Conservation (phyloP, 2,329 filamentous ascomycete genomes). For the Neofusicoccum umdonicola region DNA sequence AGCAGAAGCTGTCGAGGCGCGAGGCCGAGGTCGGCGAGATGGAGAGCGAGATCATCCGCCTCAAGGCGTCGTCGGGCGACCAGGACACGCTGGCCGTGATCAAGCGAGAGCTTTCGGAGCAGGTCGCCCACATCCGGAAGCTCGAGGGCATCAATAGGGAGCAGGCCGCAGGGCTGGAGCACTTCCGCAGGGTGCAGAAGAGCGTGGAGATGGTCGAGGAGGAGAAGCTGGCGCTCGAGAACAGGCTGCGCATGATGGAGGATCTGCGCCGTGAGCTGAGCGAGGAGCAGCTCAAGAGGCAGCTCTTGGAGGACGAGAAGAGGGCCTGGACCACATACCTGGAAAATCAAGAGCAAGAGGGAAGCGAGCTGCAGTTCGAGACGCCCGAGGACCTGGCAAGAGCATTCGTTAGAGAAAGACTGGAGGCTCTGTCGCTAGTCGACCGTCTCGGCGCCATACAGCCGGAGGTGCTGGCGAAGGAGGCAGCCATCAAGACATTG, state of each 20-base stretch:
- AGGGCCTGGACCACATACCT: constrained; percentile 84
- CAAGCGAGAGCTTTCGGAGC: constrained; percentile 83
- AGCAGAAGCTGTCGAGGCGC: constrained; percentile 65
- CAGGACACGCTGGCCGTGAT: constrained; percentile 82
- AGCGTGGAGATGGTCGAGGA: constrained; percentile 94
- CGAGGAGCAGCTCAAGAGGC: constrained; percentile 77
- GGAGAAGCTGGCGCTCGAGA: constrained; percentile 81
- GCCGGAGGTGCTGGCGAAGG: constrained; percentile 73
- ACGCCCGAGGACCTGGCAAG: constrained; percentile 84
- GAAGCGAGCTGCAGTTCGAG: constrained; percentile 70
- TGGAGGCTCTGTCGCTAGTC: constrained; percentile 75
- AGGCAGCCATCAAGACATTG: constrained; percentile 69
- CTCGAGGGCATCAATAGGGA: constrained; percentile 80
- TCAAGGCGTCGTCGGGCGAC: constrained; percentile 86
- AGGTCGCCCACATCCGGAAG: constrained; percentile 84
- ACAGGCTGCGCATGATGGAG: constrained; percentile 72
- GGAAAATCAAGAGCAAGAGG: constrained; percentile 61
- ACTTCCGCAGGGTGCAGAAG: constrained; percentile 76
- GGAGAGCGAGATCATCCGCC: constrained; percentile 76
- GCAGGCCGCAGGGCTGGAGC: constrained; percentile 74
- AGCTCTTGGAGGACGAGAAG: constrained; percentile 84
- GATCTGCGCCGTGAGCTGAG: constrained; percentile 71
- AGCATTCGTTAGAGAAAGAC: constrained; percentile 76
- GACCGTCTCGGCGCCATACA: constrained; percentile 77
- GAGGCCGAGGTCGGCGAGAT: constrained; percentile 71